Percentiles rank a stretch among this genome's conserved stretches.
Conservation (phyloP, 371 early-diverging fungal species). For the Coemansia linderi region DNA sequence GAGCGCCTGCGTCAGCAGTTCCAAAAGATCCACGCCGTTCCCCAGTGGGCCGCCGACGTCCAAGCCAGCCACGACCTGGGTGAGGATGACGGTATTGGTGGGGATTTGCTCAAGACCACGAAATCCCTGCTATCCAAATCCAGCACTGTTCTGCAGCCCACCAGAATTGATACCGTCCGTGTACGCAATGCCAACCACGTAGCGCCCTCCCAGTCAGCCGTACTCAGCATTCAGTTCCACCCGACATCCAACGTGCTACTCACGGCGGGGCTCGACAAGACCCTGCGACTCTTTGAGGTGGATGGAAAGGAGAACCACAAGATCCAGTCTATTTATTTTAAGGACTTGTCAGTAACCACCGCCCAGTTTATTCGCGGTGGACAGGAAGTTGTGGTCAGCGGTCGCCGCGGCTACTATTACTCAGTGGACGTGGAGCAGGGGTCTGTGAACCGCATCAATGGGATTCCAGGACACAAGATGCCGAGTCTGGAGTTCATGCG, state of each 20-base stretch:
- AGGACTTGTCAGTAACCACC: constrained; percentile 75
- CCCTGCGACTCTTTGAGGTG: constrained; percentile 80
- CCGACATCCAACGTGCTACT: constrained; percentile 86
- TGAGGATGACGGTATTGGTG: constrained; percentile 15
- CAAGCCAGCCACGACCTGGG: constrained; percentile 38
- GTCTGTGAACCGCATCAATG: constrained; percentile 64
- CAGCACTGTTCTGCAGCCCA: constrained; percentile 33
- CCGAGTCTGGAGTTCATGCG: constrained; percentile 68
- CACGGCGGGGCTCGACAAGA: constrained; percentile 82
- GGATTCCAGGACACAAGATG: constrained; percentile 74
- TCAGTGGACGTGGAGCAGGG: constrained; percentile 83
- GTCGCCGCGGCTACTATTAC: constrained; percentile 77
- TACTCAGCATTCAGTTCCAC: constrained; percentile 83
- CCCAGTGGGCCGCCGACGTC: constrained; percentile 78
- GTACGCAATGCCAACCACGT: constrained; percentile 51
- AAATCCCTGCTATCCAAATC: constrained; percentile 30
- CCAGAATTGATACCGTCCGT: constrained; percentile 42
- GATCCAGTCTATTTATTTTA: constrained; percentile 78
- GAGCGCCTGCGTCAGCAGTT: constrained; percentile 76
- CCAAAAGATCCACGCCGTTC: constrained; percentile 82
- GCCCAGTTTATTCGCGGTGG: constrained; percentile 81
- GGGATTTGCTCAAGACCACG: constrained; percentile 37
- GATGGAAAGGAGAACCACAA: constrained; percentile 90
- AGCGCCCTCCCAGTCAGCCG: constrained; percentile 55
- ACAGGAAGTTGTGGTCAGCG: constrained; percentile 70